Conservation (phyloP, 257 asterid species). For the Dorcoceras hygrometricum region DNA sequence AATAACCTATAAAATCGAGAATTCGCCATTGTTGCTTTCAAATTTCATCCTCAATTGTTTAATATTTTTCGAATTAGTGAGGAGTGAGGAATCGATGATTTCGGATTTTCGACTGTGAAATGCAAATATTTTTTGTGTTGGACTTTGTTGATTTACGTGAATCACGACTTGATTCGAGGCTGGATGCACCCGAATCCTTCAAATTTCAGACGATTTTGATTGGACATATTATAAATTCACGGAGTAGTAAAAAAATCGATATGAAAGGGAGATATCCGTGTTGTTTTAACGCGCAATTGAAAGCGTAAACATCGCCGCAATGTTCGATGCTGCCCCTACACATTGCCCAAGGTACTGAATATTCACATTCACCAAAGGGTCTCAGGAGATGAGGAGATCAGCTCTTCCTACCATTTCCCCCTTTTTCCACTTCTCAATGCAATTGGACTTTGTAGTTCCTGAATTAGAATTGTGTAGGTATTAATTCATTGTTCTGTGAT, state of each 20-base stretch:
- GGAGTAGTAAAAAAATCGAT: neutral
- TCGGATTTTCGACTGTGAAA: too few species aligned
- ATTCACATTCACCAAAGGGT: slow-evolving; percentile 16
- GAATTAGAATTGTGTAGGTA: neutral
- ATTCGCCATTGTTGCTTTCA: too few species aligned
- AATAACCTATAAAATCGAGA: too few species aligned
- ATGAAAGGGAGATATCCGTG: neutral
- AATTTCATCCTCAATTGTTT: too few species aligned
- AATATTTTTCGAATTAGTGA: too few species aligned
- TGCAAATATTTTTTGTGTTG: too few species aligned
- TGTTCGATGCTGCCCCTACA: slow-evolving; percentile 18
- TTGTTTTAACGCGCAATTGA: slow-evolving; percentile 35
- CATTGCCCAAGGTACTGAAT: slow-evolving; percentile 20
- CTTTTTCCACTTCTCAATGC: neutral
- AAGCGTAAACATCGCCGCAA: slow-evolving; percentile 27
- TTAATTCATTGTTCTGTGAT: neutral
- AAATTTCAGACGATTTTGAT: neutral
- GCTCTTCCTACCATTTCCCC: neutral
- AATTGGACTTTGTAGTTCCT: neutral
- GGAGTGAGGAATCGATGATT: too few species aligned
- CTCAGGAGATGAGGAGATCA: neutral
- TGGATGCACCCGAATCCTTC: neutral
- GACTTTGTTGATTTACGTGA: neutral
- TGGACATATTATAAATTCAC: neutral
- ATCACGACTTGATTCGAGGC: neutral